phyloP scores from a whole-genome alignment of 2,329 filamentous ascomycete species.

The Cadophora sp. region DNA sequence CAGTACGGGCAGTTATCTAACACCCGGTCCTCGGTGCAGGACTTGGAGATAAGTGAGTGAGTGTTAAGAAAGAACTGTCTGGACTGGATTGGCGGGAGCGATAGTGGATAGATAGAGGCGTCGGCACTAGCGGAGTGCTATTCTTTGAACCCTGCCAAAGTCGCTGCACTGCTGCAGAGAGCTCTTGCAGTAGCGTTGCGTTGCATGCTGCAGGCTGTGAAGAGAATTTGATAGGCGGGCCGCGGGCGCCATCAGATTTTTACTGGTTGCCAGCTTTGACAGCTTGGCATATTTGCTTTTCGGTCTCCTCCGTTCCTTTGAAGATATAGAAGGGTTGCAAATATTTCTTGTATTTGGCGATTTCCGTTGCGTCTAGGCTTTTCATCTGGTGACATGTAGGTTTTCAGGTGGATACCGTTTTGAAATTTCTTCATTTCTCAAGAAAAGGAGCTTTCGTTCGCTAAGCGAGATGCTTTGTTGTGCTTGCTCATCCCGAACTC shows the following conservation, averaged over 20 bases:
- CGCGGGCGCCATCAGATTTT: slow-evolving; percentile 12
- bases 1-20: neutral
- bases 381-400: neutral
- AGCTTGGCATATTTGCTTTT: slow-evolving; percentile 4
- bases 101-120: slow-evolving; percentile 8
- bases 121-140: slow-evolving; percentile 10
- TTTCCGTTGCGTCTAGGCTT: slow-evolving; percentile 1
- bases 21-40: neutral
- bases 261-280: neutral
- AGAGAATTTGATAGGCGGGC: slow-evolving; percentile 11
- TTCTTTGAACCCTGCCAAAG: neutral
- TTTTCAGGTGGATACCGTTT: neutral
- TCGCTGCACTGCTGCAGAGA: neutral
- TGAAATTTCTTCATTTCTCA: neutral
- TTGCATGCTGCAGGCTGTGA: neutral
- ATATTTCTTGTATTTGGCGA: neutral
- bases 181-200: slow-evolving; percentile 1
- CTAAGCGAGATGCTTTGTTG: neutral
- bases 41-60: slow-evolving; percentile 2
- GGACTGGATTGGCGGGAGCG: neutral
- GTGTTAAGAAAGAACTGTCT: neutral
- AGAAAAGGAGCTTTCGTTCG: too few relatives aligned
- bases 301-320: neutral
- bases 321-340: neutral
- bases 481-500: too few relatives aligned